Conservation (phyloP, 140 eudicot species). For the Bidens hawaiensis region DNA sequence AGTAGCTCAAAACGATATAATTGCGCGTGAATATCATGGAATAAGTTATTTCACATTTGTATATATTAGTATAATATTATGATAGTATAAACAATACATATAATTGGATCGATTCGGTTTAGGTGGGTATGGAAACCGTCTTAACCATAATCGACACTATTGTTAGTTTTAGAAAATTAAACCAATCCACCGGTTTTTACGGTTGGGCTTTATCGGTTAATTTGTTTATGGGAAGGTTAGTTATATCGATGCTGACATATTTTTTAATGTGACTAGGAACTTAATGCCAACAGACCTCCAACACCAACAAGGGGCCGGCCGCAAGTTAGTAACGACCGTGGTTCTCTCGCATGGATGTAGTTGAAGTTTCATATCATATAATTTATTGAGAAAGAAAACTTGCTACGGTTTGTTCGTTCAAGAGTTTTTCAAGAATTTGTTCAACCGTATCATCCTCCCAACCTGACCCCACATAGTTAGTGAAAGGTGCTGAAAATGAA, state of each 20-base stretch:
- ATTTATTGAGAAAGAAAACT: constrained; percentile 22
- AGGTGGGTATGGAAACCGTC: no score
- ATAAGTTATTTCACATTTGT: no score
- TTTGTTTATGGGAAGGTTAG: no score
- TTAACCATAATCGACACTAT: no score
- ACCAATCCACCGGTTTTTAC: no score
- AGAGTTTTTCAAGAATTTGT: constrained; percentile 16
- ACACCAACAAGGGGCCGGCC: constrained; percentile 99
- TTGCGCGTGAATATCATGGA: no score
- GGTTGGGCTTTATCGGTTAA: no score
- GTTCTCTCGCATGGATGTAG: constrained; percentile 93
- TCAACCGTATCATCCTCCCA: constrained; percentile 1
- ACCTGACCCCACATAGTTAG: constrained; percentile 10
- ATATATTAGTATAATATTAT: no score
- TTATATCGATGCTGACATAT: not conserved
- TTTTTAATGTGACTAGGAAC: constrained; percentile 51
- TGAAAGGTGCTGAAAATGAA: constrained; percentile 22
- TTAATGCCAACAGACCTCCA: constrained; percentile 95
- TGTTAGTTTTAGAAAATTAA: no score
- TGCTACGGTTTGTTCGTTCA: constrained; percentile 26
- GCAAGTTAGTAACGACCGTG: constrained; percentile 89
- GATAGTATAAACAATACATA: no score
- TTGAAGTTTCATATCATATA: constrained; percentile 7
- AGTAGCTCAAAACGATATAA: no score
- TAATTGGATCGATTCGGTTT: no score